These are phyloP conservation scores for Funneliformis geosporum DNA, from an alignment of 192 early-diverging fungal species.

Conservation along the genomic window DNA sequence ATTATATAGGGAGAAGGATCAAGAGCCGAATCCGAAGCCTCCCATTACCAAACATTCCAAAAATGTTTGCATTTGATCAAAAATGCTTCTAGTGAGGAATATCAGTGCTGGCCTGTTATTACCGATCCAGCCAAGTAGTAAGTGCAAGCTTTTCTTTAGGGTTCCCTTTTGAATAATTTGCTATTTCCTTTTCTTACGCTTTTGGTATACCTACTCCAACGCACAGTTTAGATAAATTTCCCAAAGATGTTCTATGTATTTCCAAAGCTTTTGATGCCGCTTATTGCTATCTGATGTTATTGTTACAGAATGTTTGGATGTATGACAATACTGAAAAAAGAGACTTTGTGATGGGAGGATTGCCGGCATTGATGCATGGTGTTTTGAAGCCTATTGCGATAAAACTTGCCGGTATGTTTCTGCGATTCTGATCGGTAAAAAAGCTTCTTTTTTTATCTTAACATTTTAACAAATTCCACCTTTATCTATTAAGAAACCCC, in stretches of 20 bases:
- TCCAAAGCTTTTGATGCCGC: constrained; percentile 8
- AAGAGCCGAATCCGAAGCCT: background rate
- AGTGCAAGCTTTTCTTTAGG: background rate
- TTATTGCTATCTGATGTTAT: constrained; percentile 25
- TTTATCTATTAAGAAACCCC: background rate
- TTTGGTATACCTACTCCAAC: too few species aligned
- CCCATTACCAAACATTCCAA: constrained; percentile 13
- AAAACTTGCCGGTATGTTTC: constrained; percentile 19
- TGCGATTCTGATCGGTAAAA: background rate
- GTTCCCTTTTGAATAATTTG: background rate
- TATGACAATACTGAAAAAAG: background rate
- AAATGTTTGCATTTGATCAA: background rate
- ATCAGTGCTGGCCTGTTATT: constrained; percentile 23
- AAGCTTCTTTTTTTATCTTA: background rate
- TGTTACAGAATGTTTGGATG: constrained; percentile 21
- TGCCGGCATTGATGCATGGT: constrained; percentile 30
- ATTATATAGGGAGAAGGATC: constrained; percentile 16
- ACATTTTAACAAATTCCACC: background rate
- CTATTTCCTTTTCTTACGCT: background rate
- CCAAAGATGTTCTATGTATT: background rate
- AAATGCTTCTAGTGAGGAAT: background rate
- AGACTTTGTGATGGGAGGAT: constrained; percentile 7
- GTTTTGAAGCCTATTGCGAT: constrained; percentile 25
- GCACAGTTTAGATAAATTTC: background rate
- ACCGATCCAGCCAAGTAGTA: constrained; percentile 1